Evolutionary conservation across 768 basidiomycete species (phyloP).

Genomic region (Calocybe cyanea): DNA sequence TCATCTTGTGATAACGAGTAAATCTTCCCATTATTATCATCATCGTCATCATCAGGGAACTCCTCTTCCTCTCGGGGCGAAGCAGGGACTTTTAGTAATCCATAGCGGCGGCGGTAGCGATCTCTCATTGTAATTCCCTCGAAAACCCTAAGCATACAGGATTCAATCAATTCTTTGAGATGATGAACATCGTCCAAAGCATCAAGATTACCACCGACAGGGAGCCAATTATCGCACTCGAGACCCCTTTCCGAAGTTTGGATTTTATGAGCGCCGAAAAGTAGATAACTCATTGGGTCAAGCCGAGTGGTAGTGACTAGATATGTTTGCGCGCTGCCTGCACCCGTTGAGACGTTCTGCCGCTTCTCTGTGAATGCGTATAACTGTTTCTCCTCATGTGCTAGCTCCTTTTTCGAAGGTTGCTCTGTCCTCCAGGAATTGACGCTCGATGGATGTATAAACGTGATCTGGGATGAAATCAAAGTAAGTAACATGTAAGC

Average conservation of each 20-base stretch:
- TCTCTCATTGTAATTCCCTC: constrained; percentile 67
- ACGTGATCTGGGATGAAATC: constrained; percentile 47
- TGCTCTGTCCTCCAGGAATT: constrained; percentile 61
- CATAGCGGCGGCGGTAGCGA: constrained; percentile 27
- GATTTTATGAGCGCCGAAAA: constrained; percentile 86
- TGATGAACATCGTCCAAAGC: constrained; percentile 80
- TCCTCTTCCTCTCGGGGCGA: constrained; percentile 46
- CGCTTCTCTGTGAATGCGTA: constrained; percentile 84
- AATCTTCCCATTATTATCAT: constrained; percentile 49
- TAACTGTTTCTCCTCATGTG: constrained; percentile 62
- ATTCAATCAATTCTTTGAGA: constrained; percentile 76
- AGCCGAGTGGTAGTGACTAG: constrained; percentile 80
- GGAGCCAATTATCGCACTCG: constrained; percentile 89
- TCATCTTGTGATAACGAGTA: constrained; percentile 63
- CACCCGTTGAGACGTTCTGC: constrained; percentile 57
- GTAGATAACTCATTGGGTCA: constrained; percentile 84
- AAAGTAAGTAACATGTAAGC: too few species aligned
- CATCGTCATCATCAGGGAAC: constrained; percentile 42
- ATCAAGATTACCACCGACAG: constrained; percentile 69
- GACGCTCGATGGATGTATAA: constrained; percentile 86
- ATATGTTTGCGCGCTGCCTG: constrained; percentile 54
- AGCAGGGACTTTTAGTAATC: constrained; percentile 23
- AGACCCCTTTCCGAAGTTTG: constrained; percentile 67
- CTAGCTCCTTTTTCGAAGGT: constrained; percentile 22
- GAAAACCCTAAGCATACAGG: constrained; percentile 85